Percentiles rank a stretch among this genome's conserved stretches.
phyloP scores from a whole-genome alignment of 225 moss, liverwort and hornwort species.

The Anthoceros angustus region DNA sequence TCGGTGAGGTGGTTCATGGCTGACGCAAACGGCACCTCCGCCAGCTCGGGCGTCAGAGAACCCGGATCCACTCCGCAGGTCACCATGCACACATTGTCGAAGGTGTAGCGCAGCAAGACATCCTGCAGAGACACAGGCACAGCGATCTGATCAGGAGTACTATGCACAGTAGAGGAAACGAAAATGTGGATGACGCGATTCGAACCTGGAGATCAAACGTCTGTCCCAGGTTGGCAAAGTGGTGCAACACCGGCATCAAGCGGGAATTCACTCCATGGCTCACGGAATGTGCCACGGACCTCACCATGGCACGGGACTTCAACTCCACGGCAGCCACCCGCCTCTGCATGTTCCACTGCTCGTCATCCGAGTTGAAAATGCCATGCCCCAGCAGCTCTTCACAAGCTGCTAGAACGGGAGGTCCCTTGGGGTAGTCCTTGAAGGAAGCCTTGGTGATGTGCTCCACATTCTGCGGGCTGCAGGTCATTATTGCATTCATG shows the following conservation, averaged over 20 bases:
- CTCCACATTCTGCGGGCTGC: constrained; percentile 43
- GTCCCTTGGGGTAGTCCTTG: constrained; percentile 32
- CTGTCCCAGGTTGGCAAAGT: constrained; percentile 22
- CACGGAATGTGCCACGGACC: constrained; percentile 41
- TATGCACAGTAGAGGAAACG: not conserved
- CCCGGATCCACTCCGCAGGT: constrained; percentile 32
- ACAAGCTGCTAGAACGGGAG: constrained; percentile 39
- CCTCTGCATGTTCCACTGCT: constrained; percentile 29
- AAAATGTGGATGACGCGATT: not conserved
- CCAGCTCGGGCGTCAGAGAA: constrained; percentile 19
- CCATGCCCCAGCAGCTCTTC: constrained; percentile 42
- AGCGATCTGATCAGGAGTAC: constrained; percentile 11
- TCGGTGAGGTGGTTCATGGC: constrained; percentile 17
- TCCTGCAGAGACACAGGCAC: constrained; percentile 16
- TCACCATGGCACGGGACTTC: constrained; percentile 35
- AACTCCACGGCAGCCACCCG: constrained; percentile 49
- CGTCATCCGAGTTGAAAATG: constrained; percentile 44
- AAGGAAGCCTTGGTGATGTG: constrained; percentile 41
- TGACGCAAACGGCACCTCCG: constrained; percentile 12
- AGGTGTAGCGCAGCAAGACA: constrained; percentile 28
- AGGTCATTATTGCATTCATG: constrained; percentile 43
- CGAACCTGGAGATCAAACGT: constrained; percentile 10
- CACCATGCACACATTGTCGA: constrained; percentile 32
- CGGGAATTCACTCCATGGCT: constrained; percentile 29
- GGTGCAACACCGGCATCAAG: constrained; percentile 27